Conservation (phyloP, 1,284 basidiomycete genomes). For the Ganoderma sp. region DNA sequence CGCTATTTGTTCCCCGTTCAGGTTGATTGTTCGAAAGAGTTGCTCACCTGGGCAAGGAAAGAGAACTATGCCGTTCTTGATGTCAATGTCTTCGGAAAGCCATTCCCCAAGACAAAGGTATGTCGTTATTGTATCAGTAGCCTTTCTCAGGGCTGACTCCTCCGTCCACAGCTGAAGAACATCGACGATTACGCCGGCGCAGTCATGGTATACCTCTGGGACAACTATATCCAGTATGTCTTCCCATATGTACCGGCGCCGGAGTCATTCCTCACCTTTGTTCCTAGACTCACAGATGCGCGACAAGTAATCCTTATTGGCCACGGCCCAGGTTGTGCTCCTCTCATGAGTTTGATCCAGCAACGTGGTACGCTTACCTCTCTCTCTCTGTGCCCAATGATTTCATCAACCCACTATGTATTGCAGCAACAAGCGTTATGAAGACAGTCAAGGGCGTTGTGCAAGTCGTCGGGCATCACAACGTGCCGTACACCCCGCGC, state of each 20-base stretch:
- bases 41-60: conserved; percentile 78
- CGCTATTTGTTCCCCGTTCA: conserved; percentile 42
- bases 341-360: conserved; percentile 77
- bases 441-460: conserved; percentile 71
- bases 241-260: not conserved
- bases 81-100: conserved; percentile 82
- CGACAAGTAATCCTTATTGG: conserved; percentile 83
- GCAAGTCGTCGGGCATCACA: conserved; percentile 76
- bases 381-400: not conserved
- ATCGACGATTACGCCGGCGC: conserved; percentile 58
- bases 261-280: not conserved
- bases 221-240: conserved; percentile 86
- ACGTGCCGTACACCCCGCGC: conserved; percentile 59
- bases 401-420: not conserved
- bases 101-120: conserved; percentile 52
- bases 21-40: conserved; percentile 84
- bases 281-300: conserved; percentile 69
- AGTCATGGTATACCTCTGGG: conserved; percentile 88
- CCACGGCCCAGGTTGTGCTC: conserved; percentile 82
- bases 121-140: not conserved
- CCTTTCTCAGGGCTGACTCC: not conserved
- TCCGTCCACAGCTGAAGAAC: conserved; percentile 39
- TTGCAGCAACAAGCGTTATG: conserved; percentile 58
- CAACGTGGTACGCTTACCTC: conserved; percentile 58
- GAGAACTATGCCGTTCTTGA: conserved; percentile 82